Base-by-base conservation (phyloP, 352 stramenopile species). In the Blastocystis sp. region DNA sequence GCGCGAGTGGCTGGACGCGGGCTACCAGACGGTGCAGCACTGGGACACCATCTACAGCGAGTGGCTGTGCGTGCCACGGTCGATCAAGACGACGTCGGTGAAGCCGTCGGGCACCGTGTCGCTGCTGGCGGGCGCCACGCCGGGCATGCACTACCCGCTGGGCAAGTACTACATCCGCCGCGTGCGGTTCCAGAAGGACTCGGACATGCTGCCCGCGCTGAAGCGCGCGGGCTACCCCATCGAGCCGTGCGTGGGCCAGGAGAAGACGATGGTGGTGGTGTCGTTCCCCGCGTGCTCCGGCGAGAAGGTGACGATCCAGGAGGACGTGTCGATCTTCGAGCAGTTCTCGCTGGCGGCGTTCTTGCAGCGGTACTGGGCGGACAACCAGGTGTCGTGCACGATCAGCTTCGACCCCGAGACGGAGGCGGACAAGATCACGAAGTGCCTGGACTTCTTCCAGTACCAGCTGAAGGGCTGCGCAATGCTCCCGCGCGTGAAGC, bases 391-490 rank as follows among this genome's bases (percentile, higher is more conserved):
- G 80, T 96, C 93, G 89, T 97, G 94, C 89, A 97, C 94, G 0
- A 93, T 97, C 52, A 96, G 93, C 17, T 97, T 97, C 89, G 93
- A 97, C 63, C 94, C 94, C 0, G 92, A 93, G 74, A 94, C 74
- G 0, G 94, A 97, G 89, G 92, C 92, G 0, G 42, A 84, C 1
- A 91, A 95, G n/a, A 91, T 97, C 48, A 91, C 91, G 0, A 91
- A 94, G 71, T 93, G 94, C 61, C 91, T 97, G 42, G 91, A 95
- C 40, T 95, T 92, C 89, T 97, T 96, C 89, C 94, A 97, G 91
- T 97, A 97, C 84, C 94, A 97, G 76, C 91, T 97, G 74, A 97
- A 97, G 89, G 94, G 94, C 57, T 92, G 97, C 78, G 95, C 92
- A 87, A 90, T 97, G 77, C 89, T 97, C 48, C 94, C 94, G 0